phyloP scores from a whole-genome alignment of 805 yeast species.

The Ogataea populi-albae region DNA sequence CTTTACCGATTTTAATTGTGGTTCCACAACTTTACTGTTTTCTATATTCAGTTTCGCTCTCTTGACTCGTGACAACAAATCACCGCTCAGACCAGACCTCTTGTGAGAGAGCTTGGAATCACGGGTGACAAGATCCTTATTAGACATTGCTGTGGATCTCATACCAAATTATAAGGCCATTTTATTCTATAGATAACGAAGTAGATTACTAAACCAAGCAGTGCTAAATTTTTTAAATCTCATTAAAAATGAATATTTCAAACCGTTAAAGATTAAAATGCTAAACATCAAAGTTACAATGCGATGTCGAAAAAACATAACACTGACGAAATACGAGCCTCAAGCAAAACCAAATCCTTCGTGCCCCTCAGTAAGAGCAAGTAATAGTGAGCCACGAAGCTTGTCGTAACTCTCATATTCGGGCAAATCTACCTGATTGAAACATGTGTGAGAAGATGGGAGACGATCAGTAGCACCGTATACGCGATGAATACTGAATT shows the following conservation, averaged over 20 bases:
- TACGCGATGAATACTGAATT: slow-evolving; percentile 86
- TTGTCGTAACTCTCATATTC: slow-evolving; percentile 88
- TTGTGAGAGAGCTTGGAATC: no score
- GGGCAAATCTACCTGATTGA: slow-evolving; percentile 91
- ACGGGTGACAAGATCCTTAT: no score
- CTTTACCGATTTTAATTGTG: no score
- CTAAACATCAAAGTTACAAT: no score
- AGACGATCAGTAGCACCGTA: slow-evolving; percentile 81
- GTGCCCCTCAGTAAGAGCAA: slow-evolving; percentile 91
- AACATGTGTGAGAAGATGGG: slow-evolving; percentile 96
- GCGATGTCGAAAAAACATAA: not conserved
- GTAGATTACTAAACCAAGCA: no score
- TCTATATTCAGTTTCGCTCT: slow-evolving; percentile 4
- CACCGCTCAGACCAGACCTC: no score
- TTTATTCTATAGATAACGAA: no score
- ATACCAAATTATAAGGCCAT: no score
- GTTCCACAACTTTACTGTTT: no score
- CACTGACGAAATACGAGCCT: slow-evolving; percentile 1
- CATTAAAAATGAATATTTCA: no score
- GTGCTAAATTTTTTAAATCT: no score
- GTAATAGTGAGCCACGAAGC: slow-evolving; percentile 70
- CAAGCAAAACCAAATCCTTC: slow-evolving; percentile 91
- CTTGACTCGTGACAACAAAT: slow-evolving; percentile 4
- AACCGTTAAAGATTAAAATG: not conserved
- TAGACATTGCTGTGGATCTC: no score